Evolutionary conservation across 108 stramenopile species (phyloP), one percentile per base, ranked within the genome.

Genomic region (Nitzschia inconspicua): DNA sequence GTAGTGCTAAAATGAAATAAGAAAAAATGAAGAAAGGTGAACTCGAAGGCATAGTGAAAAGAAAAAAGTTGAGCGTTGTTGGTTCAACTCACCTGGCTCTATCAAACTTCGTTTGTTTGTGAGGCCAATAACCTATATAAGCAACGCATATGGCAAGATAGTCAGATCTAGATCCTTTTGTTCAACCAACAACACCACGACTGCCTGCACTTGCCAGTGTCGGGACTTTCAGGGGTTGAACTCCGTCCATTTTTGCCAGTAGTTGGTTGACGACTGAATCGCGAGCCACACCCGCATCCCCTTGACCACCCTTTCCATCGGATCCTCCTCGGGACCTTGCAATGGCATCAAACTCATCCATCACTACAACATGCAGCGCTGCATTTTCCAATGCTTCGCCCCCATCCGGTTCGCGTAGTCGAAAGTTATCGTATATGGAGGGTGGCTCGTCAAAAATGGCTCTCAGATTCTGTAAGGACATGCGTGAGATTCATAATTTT

Each of bases 321-420:
- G 58, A 52, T 23, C 88, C 88, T 23, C 78, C 78, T 30, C 96
- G 77, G 23, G 72, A 66, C n/a, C 91, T 67, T 31, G 87, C 83
- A 43, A 96, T 89, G 18, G 97, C 94, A 83, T 97, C 97, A 36
- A 96, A 93, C 64, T 97, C 97, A 69, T 97, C 97, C 63, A 97
- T 78, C 9, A 96, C 72, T 11, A 79, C 43, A 9, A 79, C 77
- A 39, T 79, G 77, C 14, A 79, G 31, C 8, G 72, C 77, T 2
- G 67, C 64, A 13, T 47, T 51, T 9, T 72, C 68, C 41, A 93
- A 44, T 1, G 72, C 60, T 9, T 77, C 74, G 1, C 88, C 88
- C 41, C 70, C 81, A 62, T 89, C 81, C 23, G 51, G 55, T 42
- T 77, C 70, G 19, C 70, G 54, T 3, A 76, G 19, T 52, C 84